phyloP scores from a whole-genome alignment of 805 yeast species.

The Metschnikowia lunata region DNA sequence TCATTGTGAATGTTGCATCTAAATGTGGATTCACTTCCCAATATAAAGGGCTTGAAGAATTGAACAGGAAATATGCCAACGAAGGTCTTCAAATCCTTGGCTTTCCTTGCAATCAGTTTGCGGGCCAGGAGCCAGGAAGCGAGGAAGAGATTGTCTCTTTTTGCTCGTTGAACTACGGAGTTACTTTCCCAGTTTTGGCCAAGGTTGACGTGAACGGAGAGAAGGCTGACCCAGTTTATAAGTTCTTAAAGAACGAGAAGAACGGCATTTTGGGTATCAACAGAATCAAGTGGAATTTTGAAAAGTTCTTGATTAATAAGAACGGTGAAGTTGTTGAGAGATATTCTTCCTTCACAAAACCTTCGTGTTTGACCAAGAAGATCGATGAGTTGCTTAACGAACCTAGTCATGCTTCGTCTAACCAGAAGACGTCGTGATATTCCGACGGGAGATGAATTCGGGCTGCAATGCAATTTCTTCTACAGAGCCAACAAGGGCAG shows the following conservation, averaged over 20 bases:
- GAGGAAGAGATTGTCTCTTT: conserved; percentile 62
- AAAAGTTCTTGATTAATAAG: conserved; percentile 39
- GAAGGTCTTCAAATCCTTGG: conserved; percentile 37
- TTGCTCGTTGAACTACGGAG: conserved; percentile 82
- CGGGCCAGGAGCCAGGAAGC: conserved; percentile 39
- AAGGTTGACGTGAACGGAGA: conserved; percentile 89
- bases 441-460: too few relatives aligned
- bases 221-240: conserved; percentile 74
- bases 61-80: conserved; percentile 37
- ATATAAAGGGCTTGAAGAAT: conserved; percentile 38
- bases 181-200: conserved; percentile 80
- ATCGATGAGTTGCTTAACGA: conserved; percentile 20
- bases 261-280: conserved; percentile 43
- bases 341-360: conserved; percentile 63
- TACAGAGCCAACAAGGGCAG: too few relatives aligned
- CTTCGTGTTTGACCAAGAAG: conserved; percentile 22
- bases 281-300: conserved; percentile 44
- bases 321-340: conserved; percentile 43
- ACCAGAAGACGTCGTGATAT: too few relatives aligned
- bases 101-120: conserved; percentile 45
- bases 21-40: conserved; percentile 51
- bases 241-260: conserved; percentile 62
- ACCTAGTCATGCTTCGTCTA: neutral
- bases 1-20: conserved; percentile 85
- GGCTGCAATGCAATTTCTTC: too few relatives aligned